A percentile compares a stretch with the other conserved stretches of the same genome.
Conservation (phyloP, 2,329 filamentous ascomycete genomes). For the Rachicladosporium sp. region DNA sequence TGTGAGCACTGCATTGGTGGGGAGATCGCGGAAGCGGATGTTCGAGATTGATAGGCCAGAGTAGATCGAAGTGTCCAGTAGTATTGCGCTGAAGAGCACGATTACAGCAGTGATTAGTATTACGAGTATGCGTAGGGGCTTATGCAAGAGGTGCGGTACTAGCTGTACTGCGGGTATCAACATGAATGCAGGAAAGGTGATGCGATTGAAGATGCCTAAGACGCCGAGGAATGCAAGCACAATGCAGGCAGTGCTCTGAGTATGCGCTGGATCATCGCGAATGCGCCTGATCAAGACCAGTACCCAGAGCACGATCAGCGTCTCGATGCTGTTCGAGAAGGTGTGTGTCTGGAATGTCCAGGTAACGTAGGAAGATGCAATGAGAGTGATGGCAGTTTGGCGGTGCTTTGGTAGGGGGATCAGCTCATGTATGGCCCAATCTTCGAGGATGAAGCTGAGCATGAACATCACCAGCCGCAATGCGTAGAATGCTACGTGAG, state of each 20-base stretch:
- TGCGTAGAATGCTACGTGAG: slow-evolving; percentile 81
- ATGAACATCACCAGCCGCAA: slow-evolving; percentile 84
- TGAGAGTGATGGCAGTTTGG: slow-evolving; percentile 63
- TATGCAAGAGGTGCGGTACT: slow-evolving; percentile 72
- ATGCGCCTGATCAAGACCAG: slow-evolving; percentile 85
- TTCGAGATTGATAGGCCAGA: slow-evolving; percentile 42
- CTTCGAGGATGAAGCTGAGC: slow-evolving; percentile 89
- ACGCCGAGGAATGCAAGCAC: slow-evolving; percentile 71
- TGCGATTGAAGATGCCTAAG: slow-evolving; percentile 87
- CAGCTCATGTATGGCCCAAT: slow-evolving; percentile 93
- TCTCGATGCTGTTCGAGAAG: slow-evolving; percentile 96
- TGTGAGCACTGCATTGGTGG: slow-evolving; percentile 40
- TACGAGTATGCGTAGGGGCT: slow-evolving; percentile 38
- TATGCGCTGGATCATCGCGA: slow-evolving; percentile 62
- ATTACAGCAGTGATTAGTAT: slow-evolving; percentile 63
- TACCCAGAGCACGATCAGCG: slow-evolving; percentile 83
- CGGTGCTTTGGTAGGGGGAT: slow-evolving; percentile 62
- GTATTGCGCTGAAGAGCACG: slow-evolving; percentile 53
- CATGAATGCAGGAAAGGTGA: slow-evolving; percentile 91
- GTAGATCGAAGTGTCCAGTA: slow-evolving; percentile 35
- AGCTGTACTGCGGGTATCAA: slow-evolving; percentile 72
- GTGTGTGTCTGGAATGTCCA: slow-evolving; percentile 99
- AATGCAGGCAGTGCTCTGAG: slow-evolving; percentile 62
- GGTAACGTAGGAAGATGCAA: slow-evolving; percentile 93
- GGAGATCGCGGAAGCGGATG: slow-evolving; percentile 54